Evolutionary conservation across 192 early-diverging fungal genomes (phyloP).

Genomic region (Podochytrium sp.): DNA sequence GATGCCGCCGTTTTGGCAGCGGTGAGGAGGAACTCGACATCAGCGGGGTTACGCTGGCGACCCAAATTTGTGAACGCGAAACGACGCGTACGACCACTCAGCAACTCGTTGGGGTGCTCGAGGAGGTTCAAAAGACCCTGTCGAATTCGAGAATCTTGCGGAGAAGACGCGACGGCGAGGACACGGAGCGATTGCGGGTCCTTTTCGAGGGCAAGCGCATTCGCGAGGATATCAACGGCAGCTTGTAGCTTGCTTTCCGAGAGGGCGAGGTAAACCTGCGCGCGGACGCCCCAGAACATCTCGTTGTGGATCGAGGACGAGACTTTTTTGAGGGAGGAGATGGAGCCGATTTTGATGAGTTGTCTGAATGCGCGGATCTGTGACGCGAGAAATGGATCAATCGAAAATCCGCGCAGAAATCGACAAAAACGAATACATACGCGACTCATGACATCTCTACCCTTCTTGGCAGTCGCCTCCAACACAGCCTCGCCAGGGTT

Average conservation of each 20-base stretch:
- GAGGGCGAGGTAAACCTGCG: constrained; percentile 42
- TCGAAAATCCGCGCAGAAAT: neutral
- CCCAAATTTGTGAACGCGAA: constrained; percentile 37
- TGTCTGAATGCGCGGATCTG: constrained; percentile 41
- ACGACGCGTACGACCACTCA: neutral
- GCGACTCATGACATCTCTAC: constrained; percentile 41
- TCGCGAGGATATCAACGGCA: constrained; percentile 42
- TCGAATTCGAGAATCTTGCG: constrained; percentile 42
- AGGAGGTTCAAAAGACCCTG: constrained; percentile 38
- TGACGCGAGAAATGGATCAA: neutral
- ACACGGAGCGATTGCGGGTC: constrained; percentile 37
- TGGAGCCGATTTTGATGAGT: constrained; percentile 49
- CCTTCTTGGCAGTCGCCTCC: constrained; percentile 42
- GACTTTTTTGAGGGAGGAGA: constrained; percentile 44
- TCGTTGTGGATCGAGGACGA: constrained; percentile 34
- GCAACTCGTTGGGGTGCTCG: neutral
- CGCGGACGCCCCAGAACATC: constrained; percentile 43
- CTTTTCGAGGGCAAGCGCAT: constrained; percentile 43
- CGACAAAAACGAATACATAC: constrained; percentile 29
- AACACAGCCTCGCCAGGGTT: constrained; percentile 48
- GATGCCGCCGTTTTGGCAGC: constrained; percentile 38
- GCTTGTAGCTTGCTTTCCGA: constrained; percentile 32
- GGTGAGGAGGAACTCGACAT: constrained; percentile 41
- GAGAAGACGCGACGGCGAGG: constrained; percentile 12
- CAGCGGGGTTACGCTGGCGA: constrained; percentile 49